Conservation (phyloP, 805 yeast species). For the Jamesozyma gamospora region DNA sequence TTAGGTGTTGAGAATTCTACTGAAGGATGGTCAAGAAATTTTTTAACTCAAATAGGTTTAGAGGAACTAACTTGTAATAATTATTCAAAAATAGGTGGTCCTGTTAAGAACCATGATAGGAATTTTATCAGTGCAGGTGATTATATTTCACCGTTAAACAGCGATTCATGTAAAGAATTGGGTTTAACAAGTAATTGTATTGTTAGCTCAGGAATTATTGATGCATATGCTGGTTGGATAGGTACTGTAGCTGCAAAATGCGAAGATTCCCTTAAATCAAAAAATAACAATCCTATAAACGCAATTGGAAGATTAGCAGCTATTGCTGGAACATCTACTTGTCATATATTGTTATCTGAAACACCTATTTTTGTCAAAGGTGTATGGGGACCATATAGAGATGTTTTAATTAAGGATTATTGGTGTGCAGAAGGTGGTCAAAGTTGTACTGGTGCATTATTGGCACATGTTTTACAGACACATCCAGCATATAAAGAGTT, state of each 20-base stretch:
- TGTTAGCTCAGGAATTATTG: conserved; percentile 94
- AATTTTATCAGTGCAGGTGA: conserved; percentile 80
- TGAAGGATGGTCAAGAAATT: conserved; percentile 85
- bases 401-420: conserved; percentile 76
- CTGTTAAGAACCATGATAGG: conserved; percentile 36
- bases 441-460: conserved; percentile 88
- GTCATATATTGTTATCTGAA: conserved; percentile 81
- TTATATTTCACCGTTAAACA: conserved; percentile 62
- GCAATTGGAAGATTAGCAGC: conserved; percentile 88
- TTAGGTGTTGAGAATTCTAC: conserved; percentile 78
- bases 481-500: conserved; percentile 84
- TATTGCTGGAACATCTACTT: conserved; percentile 96
- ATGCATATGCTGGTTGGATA: conserved; percentile 98
- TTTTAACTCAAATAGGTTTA: conserved; percentile 57
- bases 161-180: conserved; percentile 63
- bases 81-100: conserved; percentile 76
- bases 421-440: conserved; percentile 99
- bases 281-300: conserved; percentile 39
- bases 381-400: conserved; percentile 98
- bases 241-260: conserved; percentile 94
- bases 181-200: conserved; percentile 72
- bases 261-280: conserved; percentile 37
- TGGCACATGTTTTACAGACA: conserved; percentile 76
- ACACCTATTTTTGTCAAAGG: conserved; percentile 88
- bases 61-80: conserved; percentile 69